Conservation (phyloP, 2,329 filamentous ascomycete species). For the Colletotrichum brevisporum region DNA sequence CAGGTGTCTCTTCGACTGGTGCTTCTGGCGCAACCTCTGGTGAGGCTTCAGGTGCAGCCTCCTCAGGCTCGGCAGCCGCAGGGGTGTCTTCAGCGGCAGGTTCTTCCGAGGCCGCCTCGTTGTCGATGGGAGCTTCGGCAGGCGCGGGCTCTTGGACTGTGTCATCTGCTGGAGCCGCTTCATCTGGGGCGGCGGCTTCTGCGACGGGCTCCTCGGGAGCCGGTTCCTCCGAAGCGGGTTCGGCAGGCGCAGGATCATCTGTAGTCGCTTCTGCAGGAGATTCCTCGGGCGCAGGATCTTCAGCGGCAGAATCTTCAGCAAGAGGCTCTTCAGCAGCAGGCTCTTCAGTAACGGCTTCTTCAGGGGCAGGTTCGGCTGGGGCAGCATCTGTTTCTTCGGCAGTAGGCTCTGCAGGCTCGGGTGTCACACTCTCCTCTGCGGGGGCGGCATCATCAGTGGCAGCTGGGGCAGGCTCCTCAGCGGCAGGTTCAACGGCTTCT, state of each 20-base stretch:
- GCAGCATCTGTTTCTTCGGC: constrained; percentile 13
- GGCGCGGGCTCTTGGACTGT: not conserved
- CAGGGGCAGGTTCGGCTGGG: constrained; percentile 32
- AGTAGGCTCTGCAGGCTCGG: not conserved
- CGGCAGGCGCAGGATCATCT: not conserved
- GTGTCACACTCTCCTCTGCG: constrained; percentile 1
- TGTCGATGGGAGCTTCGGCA: not conserved
- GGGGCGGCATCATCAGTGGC: not conserved
- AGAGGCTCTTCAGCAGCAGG: not conserved
- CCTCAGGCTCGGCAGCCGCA: not conserved
- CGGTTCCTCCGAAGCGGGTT: not conserved
- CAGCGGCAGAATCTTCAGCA: constrained; percentile 6
- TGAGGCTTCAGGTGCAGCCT: constrained; percentile 30
- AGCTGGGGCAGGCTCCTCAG: constrained; percentile 29
- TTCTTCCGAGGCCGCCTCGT: not conserved
- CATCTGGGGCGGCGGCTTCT: constrained; percentile 21
- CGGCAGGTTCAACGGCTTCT: constrained; percentile 16
- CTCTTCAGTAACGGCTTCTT: constrained; percentile 31
- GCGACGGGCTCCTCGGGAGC: not conserved
- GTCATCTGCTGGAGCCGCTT: not conserved
- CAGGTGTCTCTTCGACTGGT: not conserved
- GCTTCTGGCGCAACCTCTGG: constrained; percentile 15
- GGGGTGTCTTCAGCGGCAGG: not conserved
- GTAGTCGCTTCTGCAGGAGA: not conserved
- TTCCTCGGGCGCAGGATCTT: not conserved